These are phyloP conservation scores for Helminthosporium solani DNA, from an alignment of 2,329 filamentous ascomycete genomes.

Conservation along the genomic window DNA sequence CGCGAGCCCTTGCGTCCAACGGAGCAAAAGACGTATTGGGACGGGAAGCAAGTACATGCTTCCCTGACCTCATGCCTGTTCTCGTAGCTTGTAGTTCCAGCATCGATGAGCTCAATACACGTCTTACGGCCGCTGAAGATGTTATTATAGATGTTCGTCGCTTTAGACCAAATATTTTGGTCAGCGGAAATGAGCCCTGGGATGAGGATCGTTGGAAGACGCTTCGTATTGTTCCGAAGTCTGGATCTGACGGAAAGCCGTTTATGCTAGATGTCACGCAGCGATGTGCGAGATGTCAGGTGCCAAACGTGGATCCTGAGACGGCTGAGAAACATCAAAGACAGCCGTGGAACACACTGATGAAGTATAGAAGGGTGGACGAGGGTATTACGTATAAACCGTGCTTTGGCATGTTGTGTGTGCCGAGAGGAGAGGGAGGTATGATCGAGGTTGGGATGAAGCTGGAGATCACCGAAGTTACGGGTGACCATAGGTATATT, in stretches of 20 bases:
- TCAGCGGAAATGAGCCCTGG: conserved; percentile 59
- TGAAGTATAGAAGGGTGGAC: conserved; percentile 62
- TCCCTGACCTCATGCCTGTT: conserved; percentile 61
- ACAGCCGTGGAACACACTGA: conserved; percentile 63
- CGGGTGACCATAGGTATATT: conserved; percentile 58
- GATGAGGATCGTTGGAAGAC: conserved; percentile 65
- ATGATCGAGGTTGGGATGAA: conserved; percentile 58
- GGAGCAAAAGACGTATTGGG: conserved; percentile 57
- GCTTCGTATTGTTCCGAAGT: conserved; percentile 45
- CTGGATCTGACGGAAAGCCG: conserved; percentile 3
- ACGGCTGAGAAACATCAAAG: conserved; percentile 59
- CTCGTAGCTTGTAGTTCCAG: conserved; percentile 58
- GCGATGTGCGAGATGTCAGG: conserved; percentile 61
- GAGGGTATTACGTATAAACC: conserved; percentile 63
- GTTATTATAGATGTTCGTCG: conserved; percentile 57
- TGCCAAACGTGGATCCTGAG: conserved; percentile 66
- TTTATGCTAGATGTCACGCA: conserved; percentile 59
- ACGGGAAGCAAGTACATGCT: conserved; percentile 55
- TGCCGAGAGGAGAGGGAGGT: conserved; percentile 58
- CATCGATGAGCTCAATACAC: conserved; percentile 58
- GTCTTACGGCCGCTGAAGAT: conserved; percentile 49
- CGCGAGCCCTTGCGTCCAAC: conserved; percentile 57
- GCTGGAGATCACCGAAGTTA: conserved; percentile 60
- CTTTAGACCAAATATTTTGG: conserved; percentile 65
- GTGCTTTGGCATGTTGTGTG: conserved; percentile 67